Evolutionary conservation across 176 grass and related monocot genomes (phyloP).

Genomic region (Eragrostis nindensis): DNA sequence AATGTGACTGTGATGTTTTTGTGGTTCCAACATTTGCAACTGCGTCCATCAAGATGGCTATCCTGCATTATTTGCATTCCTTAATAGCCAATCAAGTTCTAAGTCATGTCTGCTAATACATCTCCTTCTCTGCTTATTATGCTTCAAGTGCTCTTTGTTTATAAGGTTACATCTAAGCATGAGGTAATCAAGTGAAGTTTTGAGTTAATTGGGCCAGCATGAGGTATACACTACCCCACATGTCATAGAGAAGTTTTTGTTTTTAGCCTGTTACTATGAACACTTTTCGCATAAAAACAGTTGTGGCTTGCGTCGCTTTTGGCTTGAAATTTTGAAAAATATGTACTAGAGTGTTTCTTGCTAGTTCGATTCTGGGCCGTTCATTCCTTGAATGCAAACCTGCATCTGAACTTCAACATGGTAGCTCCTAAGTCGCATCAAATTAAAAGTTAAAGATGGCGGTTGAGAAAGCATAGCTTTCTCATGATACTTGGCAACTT

Average conservation of each 20-base stretch:
- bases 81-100: no score
- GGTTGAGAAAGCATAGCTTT: conserved; percentile 17
- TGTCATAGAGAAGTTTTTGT: not conserved
- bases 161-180: no score
- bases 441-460: conserved; percentile 2
- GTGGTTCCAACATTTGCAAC: not conserved
- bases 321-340: no score
- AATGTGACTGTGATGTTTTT: not conserved
- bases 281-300: no score
- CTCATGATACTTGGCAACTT: conserved; percentile 1
- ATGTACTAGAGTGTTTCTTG: not conserved
- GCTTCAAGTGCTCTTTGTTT: no score
- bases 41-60: not conserved
- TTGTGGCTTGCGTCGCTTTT: no score
- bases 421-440: conserved; percentile 8
- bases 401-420: not conserved
- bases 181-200: no score
- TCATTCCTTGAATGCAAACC: not conserved
- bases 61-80: not conserved
- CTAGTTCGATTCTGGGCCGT: not conserved
- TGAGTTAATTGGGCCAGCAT: no score
- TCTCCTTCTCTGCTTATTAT: no score
- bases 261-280: not conserved
- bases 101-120: no score
- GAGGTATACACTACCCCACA: no score